Evolutionary conservation across 176 grass and related monocot genomes (phyloP), one percentile per base, ranked within the genome.

Genomic region (Phoenix dactylifera): DNA sequence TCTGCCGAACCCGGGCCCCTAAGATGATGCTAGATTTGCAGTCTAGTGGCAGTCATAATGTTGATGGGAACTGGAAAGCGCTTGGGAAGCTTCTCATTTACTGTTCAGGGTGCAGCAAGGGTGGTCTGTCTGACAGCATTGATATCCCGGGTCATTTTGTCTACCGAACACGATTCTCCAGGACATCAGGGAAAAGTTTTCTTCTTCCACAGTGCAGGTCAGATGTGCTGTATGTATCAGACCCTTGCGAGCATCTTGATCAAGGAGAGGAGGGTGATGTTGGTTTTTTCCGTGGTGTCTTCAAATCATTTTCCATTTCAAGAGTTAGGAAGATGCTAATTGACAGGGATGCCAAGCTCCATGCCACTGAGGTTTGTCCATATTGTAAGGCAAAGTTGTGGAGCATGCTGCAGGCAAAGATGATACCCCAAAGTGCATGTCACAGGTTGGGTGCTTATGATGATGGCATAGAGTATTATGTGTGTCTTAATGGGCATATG

Each of bases 1-100:
- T 98, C 63, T 98, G 93, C 66, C 85, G 81, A 50, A 71, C 84
- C 23, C 80, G 93, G 70, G 93, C 93, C 4, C 88, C 93, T 7
- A 98, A 89, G 74, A 98, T 98, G 93, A 98, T 98, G 93, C 81
- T 83, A 53, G 93, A 98, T 55, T 65, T 98, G 72, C 88, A 98
- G 66, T 83, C 81, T 0, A 80, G 67, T 57, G 93, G 93, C 54
- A 88, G 87, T 56, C 93, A 98, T 57, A 92, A 75, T 70, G 80
- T 98, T 18, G 93, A 98, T 16, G 93, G 93, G 9, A 98, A 92
- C 65, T 98, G 93, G 93, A 92, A 98, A 64, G 87, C 93, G 4
- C 88, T 98, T 0, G 88, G 84, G 59, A 98, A 98, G 82, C 84
- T 98, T 66, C 84, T 98, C 15, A 92, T 98, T 76, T 77, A 88